Evolutionary conservation across 176 grass and related monocot genomes (phyloP), one percentile per base, ranked within the genome.

Genomic region (Cenchrus americanus): DNA sequence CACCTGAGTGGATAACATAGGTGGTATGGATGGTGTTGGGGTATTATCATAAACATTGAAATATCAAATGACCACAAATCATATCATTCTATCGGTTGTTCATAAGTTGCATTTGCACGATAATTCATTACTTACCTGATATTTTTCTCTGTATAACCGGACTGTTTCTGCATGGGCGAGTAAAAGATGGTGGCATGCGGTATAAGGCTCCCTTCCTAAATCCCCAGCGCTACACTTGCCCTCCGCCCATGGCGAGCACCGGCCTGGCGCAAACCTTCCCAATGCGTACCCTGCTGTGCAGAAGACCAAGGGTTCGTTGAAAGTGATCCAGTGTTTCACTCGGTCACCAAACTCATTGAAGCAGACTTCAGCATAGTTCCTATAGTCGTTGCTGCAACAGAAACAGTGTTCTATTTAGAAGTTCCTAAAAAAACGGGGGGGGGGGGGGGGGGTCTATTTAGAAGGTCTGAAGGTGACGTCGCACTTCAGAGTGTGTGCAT

Each of bases 241-340:
- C 19, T 14, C 1, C 21, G 70, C 43, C 89, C 85, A 81, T 0
- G 89, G 26, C 0, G 91, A 90, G 55, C 91, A 92, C 30, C 85
- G 84, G 2, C 66, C 87, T 12, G 85, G 91, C 4, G 91, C 42
- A 5, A 0, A 22, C 0, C 5, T 15, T 0, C 91, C 88, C 0
- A 0, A 26, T 8, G 44, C 72, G 3, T 90, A 93, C 0, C 85
- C 88, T 0, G 0, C 0, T 0, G 34, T 10, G 73, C 88, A 93
- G 41, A 85, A 90, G 1, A 10, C 34, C 27, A n/a, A 77, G 3
- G 91, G 91, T n/a, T 93, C 91, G 7, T 93, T 93, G 70, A 93
- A 77, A 0, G 91, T 93, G 69, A 87, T 93, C 87, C 91, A 93
- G 9, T 93, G 70, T 50, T 93, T 93, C 78, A 93, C 91, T 22